Percentiles rank a stretch among this genome's conserved stretches.
These are phyloP conservation scores for Candida maris DNA, from an alignment of 805 yeast genomes.

Conservation along the genomic window DNA sequence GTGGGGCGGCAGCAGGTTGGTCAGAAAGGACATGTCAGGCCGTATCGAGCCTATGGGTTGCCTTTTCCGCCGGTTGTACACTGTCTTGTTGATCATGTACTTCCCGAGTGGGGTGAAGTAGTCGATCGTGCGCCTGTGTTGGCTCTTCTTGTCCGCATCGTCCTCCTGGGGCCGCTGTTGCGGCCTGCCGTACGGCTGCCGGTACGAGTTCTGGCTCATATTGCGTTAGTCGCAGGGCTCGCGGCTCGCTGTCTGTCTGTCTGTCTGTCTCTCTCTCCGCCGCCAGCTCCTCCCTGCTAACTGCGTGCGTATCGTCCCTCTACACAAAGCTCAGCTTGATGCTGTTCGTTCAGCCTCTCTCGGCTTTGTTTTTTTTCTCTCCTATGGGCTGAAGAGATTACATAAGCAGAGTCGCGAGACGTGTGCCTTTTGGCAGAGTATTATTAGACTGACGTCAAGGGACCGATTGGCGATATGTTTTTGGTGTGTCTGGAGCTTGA, in stretches of 20 bases:
- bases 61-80: conserved; percentile 34
- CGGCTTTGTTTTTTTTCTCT: too few relatives aligned
- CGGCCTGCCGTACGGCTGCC: conserved; percentile 8
- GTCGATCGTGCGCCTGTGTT: conserved; percentile 67
- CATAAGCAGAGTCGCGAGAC: too few relatives aligned
- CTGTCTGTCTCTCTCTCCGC: not conserved
- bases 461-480: too few relatives aligned
- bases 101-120: conserved; percentile 73
- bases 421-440: too few relatives aligned
- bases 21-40: conserved; percentile 65
- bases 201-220: conserved; percentile 1
- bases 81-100: conserved; percentile 50
- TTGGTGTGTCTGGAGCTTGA: too few relatives aligned
- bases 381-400: too few relatives aligned
- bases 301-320: too few relatives aligned
- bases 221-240: not conserved
- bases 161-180: conserved; percentile 13
- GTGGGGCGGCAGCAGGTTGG: conserved; percentile 64
- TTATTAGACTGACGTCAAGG: too few relatives aligned
- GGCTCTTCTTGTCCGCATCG: conserved; percentile 13
- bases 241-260: not conserved
- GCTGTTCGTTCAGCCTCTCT: too few relatives aligned
- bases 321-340: too few relatives aligned
- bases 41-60: conserved; percentile 49
- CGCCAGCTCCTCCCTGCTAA: conserved; percentile 2